Conservation (phyloP, 2,329 filamentous ascomycete genomes). For the Fusarium abutilonis region DNA sequence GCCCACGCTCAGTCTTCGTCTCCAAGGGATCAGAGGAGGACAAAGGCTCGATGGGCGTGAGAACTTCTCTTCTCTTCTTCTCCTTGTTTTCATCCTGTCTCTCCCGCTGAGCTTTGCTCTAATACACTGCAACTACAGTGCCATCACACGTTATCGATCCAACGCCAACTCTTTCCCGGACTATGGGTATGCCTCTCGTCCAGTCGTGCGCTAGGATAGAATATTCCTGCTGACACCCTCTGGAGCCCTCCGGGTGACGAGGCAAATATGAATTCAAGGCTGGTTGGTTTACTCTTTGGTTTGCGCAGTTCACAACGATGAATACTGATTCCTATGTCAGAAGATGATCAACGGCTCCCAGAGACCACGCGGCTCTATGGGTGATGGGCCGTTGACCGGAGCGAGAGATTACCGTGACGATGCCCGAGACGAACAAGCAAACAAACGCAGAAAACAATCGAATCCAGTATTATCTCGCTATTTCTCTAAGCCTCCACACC, state of each 20-base stretch:
- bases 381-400: conserved; percentile 1
- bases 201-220: conserved; percentile 12
- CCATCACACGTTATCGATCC: conserved; percentile 50
- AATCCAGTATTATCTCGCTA: not conserved
- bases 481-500: conserved; percentile 2
- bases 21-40: conserved; percentile 38
- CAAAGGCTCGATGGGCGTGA: conserved; percentile 48
- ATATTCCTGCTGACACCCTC: conserved; percentile 32
- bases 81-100: conserved; percentile 3
- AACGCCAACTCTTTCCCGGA: conserved; percentile 54
- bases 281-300: conserved; percentile 37
- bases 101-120: conserved; percentile 23
- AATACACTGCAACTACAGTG: conserved; percentile 38
- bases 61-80: conserved; percentile 30
- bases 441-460: conserved; percentile 41
- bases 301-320: not conserved
- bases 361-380: conserved; percentile 39
- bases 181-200: conserved; percentile 52
- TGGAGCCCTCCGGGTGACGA: conserved; percentile 43
- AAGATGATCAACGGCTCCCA: conserved; percentile 38
- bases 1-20: conserved; percentile 35
- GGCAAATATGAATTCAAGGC: conserved; percentile 31
- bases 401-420: conserved; percentile 1
- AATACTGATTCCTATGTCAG: conserved; percentile 33
- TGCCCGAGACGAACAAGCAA: conserved; percentile 21